These are phyloP conservation scores for Scedosporium boydii DNA, from an alignment of 2,329 filamentous ascomycete genomes.

Conservation along the genomic window DNA sequence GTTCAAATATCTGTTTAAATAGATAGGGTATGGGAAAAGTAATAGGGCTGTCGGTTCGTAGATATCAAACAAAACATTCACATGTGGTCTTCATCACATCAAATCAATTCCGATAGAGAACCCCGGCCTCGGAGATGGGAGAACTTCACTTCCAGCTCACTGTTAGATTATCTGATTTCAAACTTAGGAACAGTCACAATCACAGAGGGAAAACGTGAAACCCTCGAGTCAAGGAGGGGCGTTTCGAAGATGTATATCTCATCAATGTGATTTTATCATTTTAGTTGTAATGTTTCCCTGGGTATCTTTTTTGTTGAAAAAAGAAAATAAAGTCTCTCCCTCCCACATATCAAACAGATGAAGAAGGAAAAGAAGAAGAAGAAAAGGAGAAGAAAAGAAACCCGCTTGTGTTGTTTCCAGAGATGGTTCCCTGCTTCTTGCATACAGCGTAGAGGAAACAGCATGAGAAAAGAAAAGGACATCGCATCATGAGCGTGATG, in stretches of 20 bases:
- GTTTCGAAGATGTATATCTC: neutral
- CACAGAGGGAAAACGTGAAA: too few species aligned
- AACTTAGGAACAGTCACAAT: too few species aligned
- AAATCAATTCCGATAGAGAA: too few species aligned
- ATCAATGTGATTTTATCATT: neutral
- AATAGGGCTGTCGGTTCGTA: too few species aligned
- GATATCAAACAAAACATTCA: too few species aligned
- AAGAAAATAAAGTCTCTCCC: neutral
- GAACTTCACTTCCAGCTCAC: too few species aligned
- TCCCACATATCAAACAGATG: neutral
- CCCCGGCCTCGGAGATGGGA: too few species aligned
- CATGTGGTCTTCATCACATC: too few species aligned
- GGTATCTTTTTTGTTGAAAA: conserved; percentile 10
- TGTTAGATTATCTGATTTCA: too few species aligned
- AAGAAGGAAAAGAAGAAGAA: neutral
- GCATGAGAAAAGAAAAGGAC: neutral
- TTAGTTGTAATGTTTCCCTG: conserved; percentile 1
- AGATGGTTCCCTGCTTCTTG: neutral
- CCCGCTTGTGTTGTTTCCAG: neutral
- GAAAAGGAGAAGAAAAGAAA: neutral
- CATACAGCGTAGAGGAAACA: neutral
- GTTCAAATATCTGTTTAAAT: too few species aligned
- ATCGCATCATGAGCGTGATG: neutral
- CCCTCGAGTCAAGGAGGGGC: neutral
- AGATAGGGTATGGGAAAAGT: too few species aligned